These are phyloP conservation scores for Tulasnella calospora DNA, from an alignment of 768 basidiomycete species.

Conservation along the genomic window DNA sequence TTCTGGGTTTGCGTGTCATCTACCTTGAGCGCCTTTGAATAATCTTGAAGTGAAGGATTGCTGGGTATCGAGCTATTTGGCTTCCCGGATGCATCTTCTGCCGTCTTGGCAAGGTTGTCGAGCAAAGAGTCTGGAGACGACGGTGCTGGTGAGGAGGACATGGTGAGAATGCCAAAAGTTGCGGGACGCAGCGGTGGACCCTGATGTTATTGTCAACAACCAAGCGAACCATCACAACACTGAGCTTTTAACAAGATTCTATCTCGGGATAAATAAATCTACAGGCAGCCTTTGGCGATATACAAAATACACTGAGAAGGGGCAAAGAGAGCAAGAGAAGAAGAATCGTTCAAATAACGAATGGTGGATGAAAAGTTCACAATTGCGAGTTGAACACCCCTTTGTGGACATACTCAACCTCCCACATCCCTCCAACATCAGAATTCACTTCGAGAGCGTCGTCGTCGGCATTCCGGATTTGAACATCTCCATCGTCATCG, in stretches of 20 bases:
- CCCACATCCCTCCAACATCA: background rate
- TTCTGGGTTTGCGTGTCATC: background rate
- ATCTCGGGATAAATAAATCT: background rate
- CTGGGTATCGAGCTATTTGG: background rate
- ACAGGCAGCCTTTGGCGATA: background rate
- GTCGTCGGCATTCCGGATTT: background rate
- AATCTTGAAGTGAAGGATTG: background rate
- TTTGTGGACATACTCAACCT: background rate
- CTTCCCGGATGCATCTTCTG: background rate
- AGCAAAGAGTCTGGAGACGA: background rate
- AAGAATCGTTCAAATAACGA: background rate
- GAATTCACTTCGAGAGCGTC: background rate
- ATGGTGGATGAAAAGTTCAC: background rate
- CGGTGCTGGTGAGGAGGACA: background rate
- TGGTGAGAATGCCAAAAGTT: constrained; percentile 2
- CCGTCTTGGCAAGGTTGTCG: background rate
- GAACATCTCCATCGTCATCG: background rate
- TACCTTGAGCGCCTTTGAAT: background rate
- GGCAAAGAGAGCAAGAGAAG: background rate
- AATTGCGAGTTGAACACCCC: background rate
- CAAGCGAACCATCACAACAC: background rate
- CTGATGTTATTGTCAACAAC: background rate
- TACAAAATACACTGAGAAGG: background rate
- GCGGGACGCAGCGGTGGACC: background rate
- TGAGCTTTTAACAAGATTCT: background rate